phyloP scores from a whole-genome alignment of 1,284 basidiomycete species.

The Leccinum huronense region DNA sequence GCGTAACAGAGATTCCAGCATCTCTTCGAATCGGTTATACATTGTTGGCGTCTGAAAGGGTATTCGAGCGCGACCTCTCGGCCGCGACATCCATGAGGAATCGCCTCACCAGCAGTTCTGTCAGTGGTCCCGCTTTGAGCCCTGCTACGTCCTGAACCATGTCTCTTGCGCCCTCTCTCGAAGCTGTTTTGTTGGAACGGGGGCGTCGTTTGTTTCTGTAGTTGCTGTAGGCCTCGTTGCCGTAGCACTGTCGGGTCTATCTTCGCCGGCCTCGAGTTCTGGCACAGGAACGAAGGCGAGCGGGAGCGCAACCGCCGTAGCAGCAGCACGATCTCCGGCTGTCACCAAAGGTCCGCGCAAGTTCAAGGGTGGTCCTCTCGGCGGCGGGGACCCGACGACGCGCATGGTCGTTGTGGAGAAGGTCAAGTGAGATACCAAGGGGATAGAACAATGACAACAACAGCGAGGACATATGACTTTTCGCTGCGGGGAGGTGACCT shows the following conservation, averaged over 20 bases:
- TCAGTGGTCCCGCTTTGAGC: slow-evolving; percentile 8
- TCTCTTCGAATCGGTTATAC: neutral
- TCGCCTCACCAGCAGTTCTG: slow-evolving; percentile 17
- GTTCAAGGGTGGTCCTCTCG: slow-evolving; percentile 70
- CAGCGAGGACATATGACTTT: no score
- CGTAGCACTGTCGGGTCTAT: slow-evolving; percentile 4
- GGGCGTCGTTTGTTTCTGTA: slow-evolving; percentile 42
- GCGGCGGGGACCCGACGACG: slow-evolving; percentile 38
- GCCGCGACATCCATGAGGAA: slow-evolving; percentile 16
- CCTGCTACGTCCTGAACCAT: slow-evolving; percentile 30
- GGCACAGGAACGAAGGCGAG: no score
- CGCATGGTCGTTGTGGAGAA: slow-evolving; percentile 45
- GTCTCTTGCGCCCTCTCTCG: slow-evolving; percentile 53
- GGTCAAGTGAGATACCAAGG: slow-evolving; percentile 36
- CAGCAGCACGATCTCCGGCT: slow-evolving; percentile 20
- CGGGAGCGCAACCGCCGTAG: slow-evolving; percentile 15
- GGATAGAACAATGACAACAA: slow-evolving; percentile 18
- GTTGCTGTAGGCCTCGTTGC: slow-evolving; percentile 5
- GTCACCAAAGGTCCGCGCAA: slow-evolving; percentile 45
- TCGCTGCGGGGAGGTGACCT: neutral
- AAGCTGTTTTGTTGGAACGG: slow-evolving; percentile 60
- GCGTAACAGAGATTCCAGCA: neutral
- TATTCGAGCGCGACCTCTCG: neutral
- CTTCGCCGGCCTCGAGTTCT: slow-evolving; percentile 6
- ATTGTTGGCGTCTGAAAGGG: neutral